Evolutionary conservation across 1,284 basidiomycete genomes (phyloP).

Genomic region (Marasmius tenuissimus): DNA sequence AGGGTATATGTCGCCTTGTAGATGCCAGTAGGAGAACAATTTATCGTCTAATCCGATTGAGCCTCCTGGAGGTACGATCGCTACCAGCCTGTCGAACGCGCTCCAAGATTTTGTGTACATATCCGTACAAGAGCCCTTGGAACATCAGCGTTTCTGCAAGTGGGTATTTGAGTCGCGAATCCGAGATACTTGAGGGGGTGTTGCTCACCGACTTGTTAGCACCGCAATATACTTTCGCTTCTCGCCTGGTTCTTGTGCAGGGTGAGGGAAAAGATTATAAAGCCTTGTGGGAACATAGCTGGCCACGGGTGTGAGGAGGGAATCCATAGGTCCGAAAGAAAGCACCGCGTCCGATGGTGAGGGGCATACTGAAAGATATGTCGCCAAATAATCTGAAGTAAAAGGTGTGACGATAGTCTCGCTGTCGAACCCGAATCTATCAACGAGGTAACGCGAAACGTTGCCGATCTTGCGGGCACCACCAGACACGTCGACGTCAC

Average conservation of each 20-base stretch:
- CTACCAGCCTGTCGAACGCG: constrained; percentile 80
- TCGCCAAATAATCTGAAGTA: constrained; percentile 70
- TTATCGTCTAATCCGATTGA: constrained; percentile 87
- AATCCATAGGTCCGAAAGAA: constrained; percentile 78
- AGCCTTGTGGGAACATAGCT: constrained; percentile 70
- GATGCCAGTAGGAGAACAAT: constrained; percentile 82
- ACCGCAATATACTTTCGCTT: constrained; percentile 71
- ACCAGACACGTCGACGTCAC: constrained; percentile 63
- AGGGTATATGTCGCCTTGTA: constrained; percentile 74
- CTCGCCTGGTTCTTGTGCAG: constrained; percentile 71
- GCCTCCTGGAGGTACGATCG: constrained; percentile 83
- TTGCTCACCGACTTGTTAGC: constrained; percentile 62
- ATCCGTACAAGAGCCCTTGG: constrained; percentile 80
- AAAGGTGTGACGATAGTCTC: constrained; percentile 78
- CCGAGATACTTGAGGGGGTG: not conserved
- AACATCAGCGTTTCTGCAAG: constrained; percentile 75
- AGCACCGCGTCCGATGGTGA: constrained; percentile 69
- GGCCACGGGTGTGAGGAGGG: constrained; percentile 68
- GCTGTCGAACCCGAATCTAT: constrained; percentile 77
- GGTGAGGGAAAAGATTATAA: constrained; percentile 73
- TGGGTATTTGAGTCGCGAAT: constrained; percentile 1
- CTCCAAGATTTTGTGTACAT: constrained; percentile 91
- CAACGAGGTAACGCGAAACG: constrained; percentile 71
- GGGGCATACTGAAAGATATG: constrained; percentile 74
- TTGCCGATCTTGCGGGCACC: constrained; percentile 64